These are phyloP conservation scores for Malus orientalis DNA, from an alignment of 306 rosid species.

Conservation along the genomic window DNA sequence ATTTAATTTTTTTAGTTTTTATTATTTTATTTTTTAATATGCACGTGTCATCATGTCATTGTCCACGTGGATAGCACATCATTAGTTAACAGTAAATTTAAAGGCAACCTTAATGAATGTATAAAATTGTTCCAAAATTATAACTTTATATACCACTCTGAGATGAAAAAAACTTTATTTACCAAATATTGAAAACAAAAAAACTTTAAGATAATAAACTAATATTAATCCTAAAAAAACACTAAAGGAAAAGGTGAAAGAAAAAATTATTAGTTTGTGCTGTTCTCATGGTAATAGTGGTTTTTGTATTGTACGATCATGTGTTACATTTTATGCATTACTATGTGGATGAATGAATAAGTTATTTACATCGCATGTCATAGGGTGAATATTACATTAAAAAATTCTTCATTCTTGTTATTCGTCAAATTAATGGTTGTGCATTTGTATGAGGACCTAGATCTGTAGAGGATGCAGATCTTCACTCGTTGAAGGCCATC, in stretches of 20 bases:
- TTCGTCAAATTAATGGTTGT: neutral
- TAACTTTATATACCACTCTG: too few species aligned
- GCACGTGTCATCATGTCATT: accelerated
- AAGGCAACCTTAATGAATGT: accelerated
- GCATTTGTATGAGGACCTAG: conserved; percentile 1
- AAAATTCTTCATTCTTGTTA: neutral
- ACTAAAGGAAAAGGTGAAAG: neutral
- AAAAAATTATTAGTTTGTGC: neutral
- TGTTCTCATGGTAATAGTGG: neutral
- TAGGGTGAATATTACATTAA: too few species aligned
- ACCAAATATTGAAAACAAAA: too few species aligned
- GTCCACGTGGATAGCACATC: too few species aligned
- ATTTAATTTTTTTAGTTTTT: too few species aligned
- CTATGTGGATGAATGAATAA: neutral
- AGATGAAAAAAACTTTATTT: too few species aligned
- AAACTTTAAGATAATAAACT: too few species aligned
- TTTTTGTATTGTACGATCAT: neutral
- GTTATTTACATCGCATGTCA: too few species aligned
- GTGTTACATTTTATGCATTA: neutral
- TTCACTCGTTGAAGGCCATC: neutral
- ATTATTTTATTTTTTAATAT: too few species aligned
- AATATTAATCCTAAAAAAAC: neutral
- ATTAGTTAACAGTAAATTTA: too few species aligned
- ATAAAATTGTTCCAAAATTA: too few species aligned
- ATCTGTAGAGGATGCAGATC: neutral